A percentile compares a stretch with the other conserved stretches of the same genome.
phyloP scores from a whole-genome alignment of 371 early-diverging fungal species.

The Saksenaea vasiformis region DNA sequence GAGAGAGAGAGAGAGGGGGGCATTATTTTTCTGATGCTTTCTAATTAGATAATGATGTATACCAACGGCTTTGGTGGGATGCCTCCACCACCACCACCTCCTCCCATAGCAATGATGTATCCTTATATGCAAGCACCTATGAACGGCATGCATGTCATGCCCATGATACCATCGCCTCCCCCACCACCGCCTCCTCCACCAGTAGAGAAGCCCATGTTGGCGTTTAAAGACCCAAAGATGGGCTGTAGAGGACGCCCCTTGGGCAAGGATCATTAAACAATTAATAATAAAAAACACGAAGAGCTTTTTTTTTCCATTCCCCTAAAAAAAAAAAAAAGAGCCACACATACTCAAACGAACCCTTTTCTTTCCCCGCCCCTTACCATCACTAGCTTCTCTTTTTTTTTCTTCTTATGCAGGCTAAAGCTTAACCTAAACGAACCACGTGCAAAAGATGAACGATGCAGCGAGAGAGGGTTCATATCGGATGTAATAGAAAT shows the following conservation, averaged over 20 bases:
- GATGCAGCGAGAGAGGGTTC: too few species aligned
- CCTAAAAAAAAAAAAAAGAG: too few species aligned
- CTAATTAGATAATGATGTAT: constrained; percentile 44
- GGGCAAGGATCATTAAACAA: constrained; percentile 2
- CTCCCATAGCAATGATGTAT: constrained; percentile 30
- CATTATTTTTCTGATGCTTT: neutral
- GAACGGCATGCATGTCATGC: constrained; percentile 11
- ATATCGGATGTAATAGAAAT: too few species aligned
- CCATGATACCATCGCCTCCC: constrained; percentile 17
- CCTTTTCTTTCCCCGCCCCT: too few species aligned
- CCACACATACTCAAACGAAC: too few species aligned
- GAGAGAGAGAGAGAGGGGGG: too few species aligned
- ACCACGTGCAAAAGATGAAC: too few species aligned
- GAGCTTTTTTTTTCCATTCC: neutral
- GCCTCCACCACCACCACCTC: constrained; percentile 8
- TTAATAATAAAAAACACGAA: neutral
- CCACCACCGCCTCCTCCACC: constrained; percentile 18
- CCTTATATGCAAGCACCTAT: constrained; percentile 29
- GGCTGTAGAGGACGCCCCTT: constrained; percentile 3
- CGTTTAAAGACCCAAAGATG: constrained; percentile 8
- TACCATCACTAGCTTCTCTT: too few species aligned
- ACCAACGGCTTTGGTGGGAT: constrained; percentile 32
- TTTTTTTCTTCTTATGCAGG: too few species aligned
- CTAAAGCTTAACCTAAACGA: too few species aligned
- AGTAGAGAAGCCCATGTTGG: neutral